Conservation (phyloP, 768 basidiomycete genomes). For the Agrocybe pediades region DNA sequence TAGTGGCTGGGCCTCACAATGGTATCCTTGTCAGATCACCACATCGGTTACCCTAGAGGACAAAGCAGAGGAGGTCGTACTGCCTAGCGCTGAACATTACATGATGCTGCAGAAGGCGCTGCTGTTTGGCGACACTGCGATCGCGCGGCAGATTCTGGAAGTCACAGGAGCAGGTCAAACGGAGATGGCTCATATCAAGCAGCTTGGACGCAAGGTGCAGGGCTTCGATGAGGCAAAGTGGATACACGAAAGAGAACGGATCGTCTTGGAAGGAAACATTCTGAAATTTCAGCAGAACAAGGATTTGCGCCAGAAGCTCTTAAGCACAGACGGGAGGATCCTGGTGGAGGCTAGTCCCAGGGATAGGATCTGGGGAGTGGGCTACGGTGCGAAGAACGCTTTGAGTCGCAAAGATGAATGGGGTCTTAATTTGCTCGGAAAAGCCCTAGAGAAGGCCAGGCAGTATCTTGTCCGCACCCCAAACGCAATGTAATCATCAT, state of each 20-base stretch:
- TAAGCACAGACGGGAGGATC: constrained; percentile 47
- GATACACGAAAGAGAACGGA: constrained; percentile 43
- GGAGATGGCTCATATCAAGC: constrained; percentile 48
- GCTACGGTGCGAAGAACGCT: constrained; percentile 53
- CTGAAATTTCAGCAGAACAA: constrained; percentile 56
- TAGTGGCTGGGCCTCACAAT: constrained; percentile 52
- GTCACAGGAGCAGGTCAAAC: constrained; percentile 29
- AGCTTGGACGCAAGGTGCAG: constrained; percentile 51
- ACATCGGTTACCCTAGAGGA: constrained; percentile 33
- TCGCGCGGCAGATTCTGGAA: constrained; percentile 44
- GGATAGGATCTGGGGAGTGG: constrained; percentile 68
- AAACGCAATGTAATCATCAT: too few species aligned
- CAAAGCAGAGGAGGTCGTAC: constrained; percentile 31
- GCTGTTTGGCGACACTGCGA: constrained; percentile 47
- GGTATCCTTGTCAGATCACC: constrained; percentile 51
- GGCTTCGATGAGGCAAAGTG: constrained; percentile 52
- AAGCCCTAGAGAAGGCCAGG: constrained; percentile 45
- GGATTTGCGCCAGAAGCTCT: constrained; percentile 38
- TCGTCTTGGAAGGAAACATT: constrained; percentile 55
- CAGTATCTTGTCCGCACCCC: too few species aligned
- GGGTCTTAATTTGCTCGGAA: constrained; percentile 61
- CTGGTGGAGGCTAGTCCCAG: constrained; percentile 62
- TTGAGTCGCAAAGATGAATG: constrained; percentile 40
- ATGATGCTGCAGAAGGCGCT: constrained; percentile 71
- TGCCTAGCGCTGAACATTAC: constrained; percentile 61